Percentiles rank a stretch among this genome's conserved stretches.
These are phyloP conservation scores for Gossypium australe DNA, from an alignment of 345 rosid genomes.

Conservation along the genomic window DNA sequence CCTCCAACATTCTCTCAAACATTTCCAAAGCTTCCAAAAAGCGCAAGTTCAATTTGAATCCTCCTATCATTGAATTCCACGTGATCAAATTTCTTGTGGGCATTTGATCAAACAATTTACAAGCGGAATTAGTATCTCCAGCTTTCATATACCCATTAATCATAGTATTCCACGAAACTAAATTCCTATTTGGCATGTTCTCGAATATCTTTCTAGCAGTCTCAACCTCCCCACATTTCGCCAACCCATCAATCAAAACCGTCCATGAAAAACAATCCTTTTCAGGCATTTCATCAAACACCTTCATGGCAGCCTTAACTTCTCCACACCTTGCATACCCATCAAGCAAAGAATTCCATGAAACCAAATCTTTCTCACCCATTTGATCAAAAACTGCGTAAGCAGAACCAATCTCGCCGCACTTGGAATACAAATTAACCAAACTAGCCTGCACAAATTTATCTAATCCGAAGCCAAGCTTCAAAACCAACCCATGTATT, in stretches of 20 bases:
- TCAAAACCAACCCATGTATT: constrained; percentile 48
- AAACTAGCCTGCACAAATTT: constrained; percentile 52
- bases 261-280: constrained; percentile 41
- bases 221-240: constrained; percentile 16
- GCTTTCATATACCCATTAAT: constrained; percentile 27
- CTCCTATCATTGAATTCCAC: constrained; percentile 41
- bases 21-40: constrained; percentile 30
- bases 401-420: constrained; percentile 29
- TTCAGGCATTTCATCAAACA: constrained; percentile 43
- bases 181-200: constrained; percentile 33
- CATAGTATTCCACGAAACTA: constrained; percentile 7
- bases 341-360: background rate
- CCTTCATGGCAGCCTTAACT: constrained; percentile 24
- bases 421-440: constrained; percentile 45
- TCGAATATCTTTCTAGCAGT: constrained; percentile 34
- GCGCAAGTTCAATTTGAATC: constrained; percentile 27
- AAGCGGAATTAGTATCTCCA: constrained; percentile 35
- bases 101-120: constrained; percentile 5
- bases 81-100: constrained; percentile 32
- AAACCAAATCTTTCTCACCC: background rate
- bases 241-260: constrained; percentile 38
- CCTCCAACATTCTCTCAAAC: constrained; percentile 26
- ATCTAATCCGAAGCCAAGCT: constrained; percentile 42
- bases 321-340: constrained; percentile 21
- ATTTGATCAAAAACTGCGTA: background rate